Evolutionary conservation across 2,329 filamentous ascomycete genomes (phyloP).

Genomic region (Phialemonium atrogriseum): DNA sequence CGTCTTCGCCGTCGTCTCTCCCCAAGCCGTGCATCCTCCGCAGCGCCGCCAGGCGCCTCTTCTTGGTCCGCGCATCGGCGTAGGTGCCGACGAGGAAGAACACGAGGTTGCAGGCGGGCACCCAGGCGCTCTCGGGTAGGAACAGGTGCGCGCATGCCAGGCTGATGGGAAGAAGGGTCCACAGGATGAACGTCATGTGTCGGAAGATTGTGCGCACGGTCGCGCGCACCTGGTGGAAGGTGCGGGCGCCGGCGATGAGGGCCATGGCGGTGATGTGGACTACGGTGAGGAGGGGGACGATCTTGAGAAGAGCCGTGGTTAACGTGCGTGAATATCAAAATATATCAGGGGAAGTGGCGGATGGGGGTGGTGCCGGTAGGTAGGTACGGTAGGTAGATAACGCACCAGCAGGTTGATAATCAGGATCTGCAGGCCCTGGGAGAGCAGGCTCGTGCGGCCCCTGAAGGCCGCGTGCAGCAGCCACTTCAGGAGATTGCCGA

Average conservation of each 20-base stretch:
- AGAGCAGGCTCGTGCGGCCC: conserved; percentile 79
- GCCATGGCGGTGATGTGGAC: conserved; percentile 95
- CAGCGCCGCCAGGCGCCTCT: conserved; percentile 94
- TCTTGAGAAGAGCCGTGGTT: too few species aligned
- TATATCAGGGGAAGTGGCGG: too few species aligned
- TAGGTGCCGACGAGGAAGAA: conserved; percentile 96
- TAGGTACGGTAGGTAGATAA: conserved; percentile 11
- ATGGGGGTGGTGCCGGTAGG: neutral
- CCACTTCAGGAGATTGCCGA: conserved; percentile 92
- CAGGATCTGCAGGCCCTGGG: conserved; percentile 94
- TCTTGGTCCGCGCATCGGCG: conserved; percentile 98
- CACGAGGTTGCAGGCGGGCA: conserved; percentile 97
- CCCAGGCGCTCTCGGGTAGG: conserved; percentile 92
- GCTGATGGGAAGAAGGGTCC: conserved; percentile 88
- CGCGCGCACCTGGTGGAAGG: conserved; percentile 89
- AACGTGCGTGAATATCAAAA: too few species aligned
- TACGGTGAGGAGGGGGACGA: conserved; percentile 88
- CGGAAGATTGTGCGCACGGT: conserved; percentile 94
- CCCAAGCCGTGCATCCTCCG: conserved; percentile 85
- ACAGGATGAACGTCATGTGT: conserved; percentile 98
- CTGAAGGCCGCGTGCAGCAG: conserved; percentile 87
- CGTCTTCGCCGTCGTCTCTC: too few species aligned
- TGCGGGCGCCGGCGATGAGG: conserved; percentile 88
- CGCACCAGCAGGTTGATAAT: conserved; percentile 90
- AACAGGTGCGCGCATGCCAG: conserved; percentile 98